Base-by-base conservation (phyloP, 345 rosid species). In the Stellera chamaejasme region DNA sequence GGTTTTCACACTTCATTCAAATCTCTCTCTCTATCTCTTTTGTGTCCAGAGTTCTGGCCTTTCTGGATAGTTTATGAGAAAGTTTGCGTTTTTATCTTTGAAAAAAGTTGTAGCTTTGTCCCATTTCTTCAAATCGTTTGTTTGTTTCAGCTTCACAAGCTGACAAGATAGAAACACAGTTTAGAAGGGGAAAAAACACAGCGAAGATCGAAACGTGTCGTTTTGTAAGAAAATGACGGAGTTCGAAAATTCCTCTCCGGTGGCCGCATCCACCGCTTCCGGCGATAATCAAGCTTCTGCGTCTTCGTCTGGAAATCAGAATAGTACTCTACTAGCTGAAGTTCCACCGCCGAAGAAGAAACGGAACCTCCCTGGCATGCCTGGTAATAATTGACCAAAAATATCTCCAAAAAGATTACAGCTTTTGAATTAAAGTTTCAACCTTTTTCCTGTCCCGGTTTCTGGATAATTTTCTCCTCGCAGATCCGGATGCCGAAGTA, bases 301-400 rank as follows among this genome's bases (percentile, higher is more conserved):
- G 12, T 55, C 65, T 4, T 62, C 73, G n/a, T 58, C 65, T 4
- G 73, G 54, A 27, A 58, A 58, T 56, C 71, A 64, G 72, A 52
- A 58, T 58, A 48, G 67, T 12, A 58, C 56, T 27, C 69, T 66
- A 27, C 60, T 28, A 19, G 25, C 64, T 10, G 62, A 12, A 7
- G 51, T 45, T 23, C 65, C 48, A 14, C 54, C 74, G 23, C 55
- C 69, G 45, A 85, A 76, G 79, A 85, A 80, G 80, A 85, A 73
- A 74, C 77, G 94, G 26, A 85, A 74, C 56, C 94, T 82, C 67
- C 94, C 94, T 10, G 94, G 94, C 74, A 85, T 78, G 89, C 94
- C 94, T 54, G 94, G 94, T 82, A 55, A 55, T 47, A 32, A 60
- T 28, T 43, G 8, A 23, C 16, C 28, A 55, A 55, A 57, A 0